Conservation (phyloP, 2,329 filamentous ascomycete genomes). For the Scedosporium minutisporum region DNA sequence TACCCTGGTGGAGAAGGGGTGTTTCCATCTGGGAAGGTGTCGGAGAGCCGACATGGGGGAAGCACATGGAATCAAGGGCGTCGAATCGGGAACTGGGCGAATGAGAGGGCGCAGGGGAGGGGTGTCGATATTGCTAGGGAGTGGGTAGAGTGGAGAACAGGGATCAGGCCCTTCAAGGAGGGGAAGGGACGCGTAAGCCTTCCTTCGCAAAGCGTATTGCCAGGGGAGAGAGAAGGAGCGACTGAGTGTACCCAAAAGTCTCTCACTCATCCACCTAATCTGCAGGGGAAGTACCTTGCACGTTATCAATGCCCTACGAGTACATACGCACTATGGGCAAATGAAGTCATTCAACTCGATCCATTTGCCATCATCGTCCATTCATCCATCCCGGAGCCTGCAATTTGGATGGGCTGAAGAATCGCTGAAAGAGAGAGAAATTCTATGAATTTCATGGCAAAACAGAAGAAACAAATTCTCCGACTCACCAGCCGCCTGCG, state of each 20-base stretch:
- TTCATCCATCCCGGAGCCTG: neutral
- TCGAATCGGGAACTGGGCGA: neutral
- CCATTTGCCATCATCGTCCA: neutral
- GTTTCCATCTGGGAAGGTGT: neutral
- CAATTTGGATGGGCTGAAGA: neutral
- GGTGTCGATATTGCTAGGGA: neutral
- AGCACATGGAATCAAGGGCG: neutral
- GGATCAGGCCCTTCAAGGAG: constrained; percentile 4
- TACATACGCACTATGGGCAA: neutral
- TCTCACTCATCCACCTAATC: neutral
- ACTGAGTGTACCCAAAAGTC: neutral
- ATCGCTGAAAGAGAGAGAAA: neutral
- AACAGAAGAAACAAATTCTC: too few species aligned
- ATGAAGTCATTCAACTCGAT: neutral
- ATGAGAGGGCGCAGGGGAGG: neutral
- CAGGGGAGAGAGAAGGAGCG: neutral
- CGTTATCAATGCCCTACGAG: neutral
- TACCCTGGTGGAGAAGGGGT: neutral
- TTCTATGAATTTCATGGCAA: neutral
- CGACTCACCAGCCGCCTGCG: too few species aligned
- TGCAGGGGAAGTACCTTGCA: neutral
- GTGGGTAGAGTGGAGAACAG: neutral
- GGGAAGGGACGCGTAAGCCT: constrained; percentile 8
- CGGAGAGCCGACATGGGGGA: neutral
- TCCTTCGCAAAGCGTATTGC: constrained; percentile 1